Percentiles rank a stretch among this genome's conserved stretches.
Evolutionary conservation across 2,329 filamentous ascomycete genomes (phyloP).

Genomic region (Lasiodiplodia sp.): DNA sequence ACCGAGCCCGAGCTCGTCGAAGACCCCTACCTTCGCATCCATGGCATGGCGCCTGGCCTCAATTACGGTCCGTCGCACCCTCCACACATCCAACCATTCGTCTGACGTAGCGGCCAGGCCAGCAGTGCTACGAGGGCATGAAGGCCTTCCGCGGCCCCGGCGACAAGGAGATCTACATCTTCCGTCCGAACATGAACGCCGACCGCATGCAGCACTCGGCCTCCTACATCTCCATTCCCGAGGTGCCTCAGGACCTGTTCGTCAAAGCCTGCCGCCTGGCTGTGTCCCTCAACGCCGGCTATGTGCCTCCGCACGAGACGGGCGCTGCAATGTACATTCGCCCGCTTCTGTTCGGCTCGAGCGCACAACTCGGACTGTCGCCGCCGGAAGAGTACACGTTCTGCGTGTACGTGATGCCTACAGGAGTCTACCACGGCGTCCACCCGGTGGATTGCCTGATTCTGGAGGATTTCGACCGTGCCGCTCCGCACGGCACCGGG

Average conservation of each 20-base stretch:
- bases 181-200: constrained; percentile 87
- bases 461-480: constrained; percentile 90
- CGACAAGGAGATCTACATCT: constrained; percentile 77
- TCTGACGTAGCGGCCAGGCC: constrained; percentile 53
- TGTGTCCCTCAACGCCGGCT: constrained; percentile 87
- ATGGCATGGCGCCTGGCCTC: constrained; percentile 92
- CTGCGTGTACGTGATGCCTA: constrained; percentile 87
- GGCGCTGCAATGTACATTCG: constrained; percentile 93
- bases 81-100: background rate
- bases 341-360: constrained; percentile 85
- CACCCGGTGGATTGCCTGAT: constrained; percentile 88
- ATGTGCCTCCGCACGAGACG: constrained; percentile 86
- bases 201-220: constrained; percentile 84
- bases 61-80: constrained; percentile 71
- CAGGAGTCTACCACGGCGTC: constrained; percentile 91
- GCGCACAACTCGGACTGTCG: constrained; percentile 83
- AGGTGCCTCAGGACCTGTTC: constrained; percentile 79
- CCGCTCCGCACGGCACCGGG: constrained; percentile 89
- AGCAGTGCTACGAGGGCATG: constrained; percentile 98
- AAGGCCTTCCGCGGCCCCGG: constrained; percentile 88
- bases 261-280: constrained; percentile 78
- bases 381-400: constrained; percentile 94
- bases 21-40: constrained; percentile 85
- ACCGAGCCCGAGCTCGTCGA: constrained; percentile 77
- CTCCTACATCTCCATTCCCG: constrained; percentile 81